Conservation (phyloP, 2,329 filamentous ascomycete species). For the Didymella sp. region DNA sequence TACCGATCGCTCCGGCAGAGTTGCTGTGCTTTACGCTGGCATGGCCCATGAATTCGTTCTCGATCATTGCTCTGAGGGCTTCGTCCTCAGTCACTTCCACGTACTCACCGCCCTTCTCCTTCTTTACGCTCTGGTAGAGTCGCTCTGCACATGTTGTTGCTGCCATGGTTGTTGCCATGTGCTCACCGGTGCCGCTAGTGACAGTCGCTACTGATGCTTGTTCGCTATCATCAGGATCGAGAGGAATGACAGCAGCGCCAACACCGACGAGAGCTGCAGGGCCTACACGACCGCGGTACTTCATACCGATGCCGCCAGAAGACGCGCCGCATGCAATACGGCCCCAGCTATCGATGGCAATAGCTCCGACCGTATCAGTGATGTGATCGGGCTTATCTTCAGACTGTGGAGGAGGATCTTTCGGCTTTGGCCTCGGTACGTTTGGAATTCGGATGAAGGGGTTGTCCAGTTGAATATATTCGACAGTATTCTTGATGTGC, state of each 20-base stretch:
- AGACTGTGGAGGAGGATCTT: conserved; percentile 1
- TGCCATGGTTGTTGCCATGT: conserved; percentile 95
- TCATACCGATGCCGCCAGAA: conserved; percentile 98
- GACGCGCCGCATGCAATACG: conserved; percentile 94
- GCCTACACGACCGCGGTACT: conserved; percentile 87
- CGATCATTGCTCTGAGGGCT: conserved; percentile 77
- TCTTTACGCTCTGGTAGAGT: conserved; percentile 74
- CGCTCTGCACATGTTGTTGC: conserved; percentile 86
- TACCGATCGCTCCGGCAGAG: conserved; percentile 86
- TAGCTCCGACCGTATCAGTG: conserved; percentile 94
- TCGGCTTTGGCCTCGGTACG: neutral
- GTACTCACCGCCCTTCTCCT: conserved; percentile 66
- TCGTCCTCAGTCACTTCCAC: conserved; percentile 78
- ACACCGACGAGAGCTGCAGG: conserved; percentile 92
- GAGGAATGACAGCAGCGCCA: conserved; percentile 86
- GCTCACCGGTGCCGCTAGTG: conserved; percentile 94
- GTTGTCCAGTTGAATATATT: conserved; percentile 25
- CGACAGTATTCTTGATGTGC: conserved; percentile 20
- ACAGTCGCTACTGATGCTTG: conserved; percentile 78
- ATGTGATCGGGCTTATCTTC: conserved; percentile 64
- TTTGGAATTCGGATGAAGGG: conserved; percentile 12
- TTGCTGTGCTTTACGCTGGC: conserved; percentile 81
- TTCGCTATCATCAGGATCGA: conserved; percentile 72
- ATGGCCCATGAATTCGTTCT: conserved; percentile 91
- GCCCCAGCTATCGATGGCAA: conserved; percentile 85